phyloP scores from a whole-genome alignment of 352 stramenopile genomes.

The Phytophthora sp. region DNA sequence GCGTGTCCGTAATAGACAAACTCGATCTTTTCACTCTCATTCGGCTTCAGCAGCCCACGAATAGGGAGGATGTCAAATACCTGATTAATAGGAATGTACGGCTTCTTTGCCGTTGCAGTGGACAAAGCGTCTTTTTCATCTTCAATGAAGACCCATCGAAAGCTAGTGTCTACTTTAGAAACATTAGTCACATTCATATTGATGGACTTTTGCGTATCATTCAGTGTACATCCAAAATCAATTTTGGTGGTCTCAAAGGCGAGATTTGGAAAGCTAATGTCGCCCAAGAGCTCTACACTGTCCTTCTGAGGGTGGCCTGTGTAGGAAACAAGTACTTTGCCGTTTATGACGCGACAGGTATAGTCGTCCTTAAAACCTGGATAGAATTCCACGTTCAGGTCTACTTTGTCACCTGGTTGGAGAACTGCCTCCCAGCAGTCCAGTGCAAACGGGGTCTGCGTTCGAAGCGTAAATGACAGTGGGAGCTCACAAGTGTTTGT shows the following conservation, averaged over 20 bases:
- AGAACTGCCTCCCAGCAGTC: slow-evolving; percentile 92
- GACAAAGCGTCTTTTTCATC: slow-evolving; percentile 79
- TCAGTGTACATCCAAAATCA: slow-evolving; percentile 95
- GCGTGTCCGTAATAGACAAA: slow-evolving; percentile 94
- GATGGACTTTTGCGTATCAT: slow-evolving; percentile 94
- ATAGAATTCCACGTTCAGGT: slow-evolving; percentile 94
- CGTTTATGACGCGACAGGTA: slow-evolving; percentile 85
- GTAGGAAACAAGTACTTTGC: slow-evolving; percentile 87
- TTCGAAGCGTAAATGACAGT: slow-evolving; percentile 91
- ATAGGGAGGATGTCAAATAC: slow-evolving; percentile 97
- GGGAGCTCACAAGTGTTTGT: slow-evolving; percentile 89
- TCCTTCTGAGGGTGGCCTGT: slow-evolving; percentile 92
- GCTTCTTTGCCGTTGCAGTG: slow-evolving; percentile 70
- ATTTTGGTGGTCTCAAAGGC: slow-evolving; percentile 90
- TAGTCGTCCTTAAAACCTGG: slow-evolving; percentile 93
- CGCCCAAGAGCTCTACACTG: slow-evolving; percentile 84
- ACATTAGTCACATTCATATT: slow-evolving; percentile 88
- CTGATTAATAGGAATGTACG: slow-evolving; percentile 92
- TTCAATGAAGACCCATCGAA: slow-evolving; percentile 95
- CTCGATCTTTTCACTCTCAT: slow-evolving; percentile 92
- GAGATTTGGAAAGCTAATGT: slow-evolving; percentile 96
- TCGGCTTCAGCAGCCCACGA: slow-evolving; percentile 79
- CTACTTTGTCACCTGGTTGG: slow-evolving; percentile 73
- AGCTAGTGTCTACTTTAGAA: slow-evolving; percentile 89
- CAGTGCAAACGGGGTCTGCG: slow-evolving; percentile 91